A percentile compares a stretch with the other conserved stretches of the same genome.
phyloP scores from a whole-genome alignment of 2,329 filamentous ascomycete species.

The Plectosphaerella plurivora region DNA sequence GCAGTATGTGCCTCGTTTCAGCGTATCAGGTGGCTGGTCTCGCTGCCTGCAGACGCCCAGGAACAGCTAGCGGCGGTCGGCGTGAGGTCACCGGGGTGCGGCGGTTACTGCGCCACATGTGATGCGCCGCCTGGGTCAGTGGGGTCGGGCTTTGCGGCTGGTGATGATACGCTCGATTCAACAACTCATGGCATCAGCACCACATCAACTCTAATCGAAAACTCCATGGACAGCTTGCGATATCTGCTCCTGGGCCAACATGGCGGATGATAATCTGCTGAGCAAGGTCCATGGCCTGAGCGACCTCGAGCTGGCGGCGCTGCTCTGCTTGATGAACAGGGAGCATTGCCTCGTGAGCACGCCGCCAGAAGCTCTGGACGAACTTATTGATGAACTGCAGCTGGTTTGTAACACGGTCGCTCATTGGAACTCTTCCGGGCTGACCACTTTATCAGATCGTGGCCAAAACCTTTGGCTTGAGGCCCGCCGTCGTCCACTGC shows the following conservation, averaged over 20 bases:
- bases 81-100: conserved; percentile 3
- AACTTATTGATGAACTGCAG: conserved; percentile 69
- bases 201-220: not conserved
- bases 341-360: conserved; percentile 90
- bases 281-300: conserved; percentile 72
- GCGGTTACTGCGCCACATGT: conserved; percentile 3
- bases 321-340: conserved; percentile 74
- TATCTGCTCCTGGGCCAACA: conserved; percentile 26
- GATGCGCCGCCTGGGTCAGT: not conserved
- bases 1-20: conserved; percentile 9
- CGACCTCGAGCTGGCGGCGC: conserved; percentile 81
- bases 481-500: conserved; percentile 68
- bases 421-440: not conserved
- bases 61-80: conserved; percentile 2
- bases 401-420: conserved; percentile 44
- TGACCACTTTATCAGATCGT: conserved; percentile 50
- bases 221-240: not conserved
- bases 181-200: not conserved
- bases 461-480: conserved; percentile 67
- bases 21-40: conserved; percentile 10
- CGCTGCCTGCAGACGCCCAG: conserved; percentile 7
- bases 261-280: conserved; percentile 60
- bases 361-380: conserved; percentile 54
- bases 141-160: not conserved
- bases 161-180: not conserved